phyloP scores from a whole-genome alignment of 2,329 filamentous ascomycete species.

The Lasiodiplodia gonubiensis region DNA sequence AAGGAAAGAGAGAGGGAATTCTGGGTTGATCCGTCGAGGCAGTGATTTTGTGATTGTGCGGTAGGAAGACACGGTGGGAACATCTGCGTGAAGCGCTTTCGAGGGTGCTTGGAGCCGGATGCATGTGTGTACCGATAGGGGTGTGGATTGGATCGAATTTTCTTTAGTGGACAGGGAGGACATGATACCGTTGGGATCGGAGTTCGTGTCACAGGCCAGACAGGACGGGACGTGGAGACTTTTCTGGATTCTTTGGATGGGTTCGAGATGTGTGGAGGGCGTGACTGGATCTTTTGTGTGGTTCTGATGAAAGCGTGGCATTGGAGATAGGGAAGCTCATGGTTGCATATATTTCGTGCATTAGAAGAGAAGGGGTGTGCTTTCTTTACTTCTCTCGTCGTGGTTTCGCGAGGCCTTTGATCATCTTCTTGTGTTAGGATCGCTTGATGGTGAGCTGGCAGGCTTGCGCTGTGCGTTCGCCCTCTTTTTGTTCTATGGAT shows the following conservation, averaged over 20 bases:
- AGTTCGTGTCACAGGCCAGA: not conserved
- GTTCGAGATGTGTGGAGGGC: not conserved
- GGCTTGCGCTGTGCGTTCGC: not conserved
- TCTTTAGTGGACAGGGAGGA: not conserved
- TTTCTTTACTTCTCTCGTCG: not conserved
- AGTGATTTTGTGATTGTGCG: not conserved
- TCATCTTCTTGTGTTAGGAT: not conserved
- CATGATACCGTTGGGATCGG: not conserved
- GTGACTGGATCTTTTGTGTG: not conserved
- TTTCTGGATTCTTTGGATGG: conserved; percentile 2
- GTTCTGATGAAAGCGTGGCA: conserved; percentile 1
- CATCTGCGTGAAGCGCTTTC: not conserved
- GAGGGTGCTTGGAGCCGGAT: not conserved
- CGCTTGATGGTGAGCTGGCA: not conserved
- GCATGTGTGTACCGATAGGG: not conserved
- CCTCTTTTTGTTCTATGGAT: not conserved
- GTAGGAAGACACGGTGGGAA: not conserved
- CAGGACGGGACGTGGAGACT: not conserved
- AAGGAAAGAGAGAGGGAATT: conserved; percentile 21
- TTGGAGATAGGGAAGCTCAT: conserved; percentile 1
- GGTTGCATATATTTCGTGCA: conserved; percentile 17
- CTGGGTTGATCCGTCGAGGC: conserved; percentile 22
- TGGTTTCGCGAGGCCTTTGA: not conserved
- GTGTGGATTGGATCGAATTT: not conserved
- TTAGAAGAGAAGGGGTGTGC: conserved; percentile 7